Base-by-base conservation (phyloP, 208 protist species). In the Acanthamoeba royreba region DNA sequence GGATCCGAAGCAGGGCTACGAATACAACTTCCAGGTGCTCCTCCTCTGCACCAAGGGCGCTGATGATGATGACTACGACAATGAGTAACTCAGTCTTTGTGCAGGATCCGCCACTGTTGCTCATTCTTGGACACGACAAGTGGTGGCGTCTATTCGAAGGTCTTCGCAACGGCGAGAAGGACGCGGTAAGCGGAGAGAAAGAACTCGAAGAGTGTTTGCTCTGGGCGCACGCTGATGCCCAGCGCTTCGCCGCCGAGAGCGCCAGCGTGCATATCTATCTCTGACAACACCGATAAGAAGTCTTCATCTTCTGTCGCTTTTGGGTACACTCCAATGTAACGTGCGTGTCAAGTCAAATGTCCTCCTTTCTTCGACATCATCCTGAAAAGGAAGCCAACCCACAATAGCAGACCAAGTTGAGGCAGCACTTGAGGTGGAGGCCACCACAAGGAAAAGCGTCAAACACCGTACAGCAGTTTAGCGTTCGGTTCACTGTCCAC, bases 21-120 rank as follows among this genome's bases (percentile, higher is more conserved):
- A 90, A 49, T 90, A 90, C 83, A 90, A 90, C 83, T 90, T 90
- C 53, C 25, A 28, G 72, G 72, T 83, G 13, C 42, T 31, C 35
- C 66, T 38, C n/a, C 63, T 4, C 17, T 74, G 55, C 55, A 35
- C 55, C 25, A 28, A 4, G 8, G 13, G 49, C 49, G 49, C 49
- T 55, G 13, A 55, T 55, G 49, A 69, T 28, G 13, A 15, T 38
- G 5, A 69, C 58, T 22, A 22, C 13, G 69, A 81, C 72, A 83
- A n/a, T n/a, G n/a, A n/a, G n/a, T n/a, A n/a, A n/a, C n/a, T n/a
- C n/a, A n/a, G n/a, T n/a, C n/a, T n/a, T n/a, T n/a, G n/a, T n/a
- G n/a, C n/a, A n/a, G 53, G 83, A 90, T 19, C 83, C 83, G 31
- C 83, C 83, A 17, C 83, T 90, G 33, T 69, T 58, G 83, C 83